Base-by-base conservation (phyloP, 2,329 filamentous ascomycete genomes). In the Bipolaris victoriae region DNA sequence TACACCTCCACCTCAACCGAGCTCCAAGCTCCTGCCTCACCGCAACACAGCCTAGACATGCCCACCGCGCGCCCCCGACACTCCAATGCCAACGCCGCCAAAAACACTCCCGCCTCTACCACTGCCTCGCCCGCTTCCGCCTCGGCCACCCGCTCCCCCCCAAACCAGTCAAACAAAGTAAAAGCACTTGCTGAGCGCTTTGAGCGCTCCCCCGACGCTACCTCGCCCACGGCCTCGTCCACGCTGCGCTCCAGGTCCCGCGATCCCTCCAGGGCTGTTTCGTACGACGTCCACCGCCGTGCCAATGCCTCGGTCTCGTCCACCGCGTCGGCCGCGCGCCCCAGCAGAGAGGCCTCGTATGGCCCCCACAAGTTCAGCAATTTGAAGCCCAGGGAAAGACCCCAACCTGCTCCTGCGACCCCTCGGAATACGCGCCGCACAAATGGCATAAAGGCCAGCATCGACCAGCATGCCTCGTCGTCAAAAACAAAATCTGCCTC, bases 161-260 rank as follows among this genome's bases (percentile, higher is more conserved):
- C 71, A 43, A 46, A 63, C n/a, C 47, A 61, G 35, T 58, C 71
- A 59, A 55, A 71, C 71, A 73, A 74, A 24, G 75, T 77, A 39
- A 74, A 64, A 61, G 73, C 68, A 36, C 69, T 77, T 41, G 74
- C 75, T 1, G 70, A 76, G 58, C 65, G 72, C 24, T 77, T 77
- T 58, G 73, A 76, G 57, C 72, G 72, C 18, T 66, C 73, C 13
- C 61, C 72, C 18, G 66, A 69, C 15, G 57, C 62, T 56, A 64
- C 66, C n/a, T 52, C 61, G 15, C 64, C 67, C 20, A 60, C 64
- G 10, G 55, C 60, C n/a, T 65, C 57, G 56, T 56, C 65, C 2
- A 58, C 61, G 10, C 59, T 65, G 43, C 65, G 65, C 52, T 66
- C 67, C 22, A 61, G 66, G 31, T 69, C 66, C 6, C 49, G 57